Evolutionary conservation across 2,329 filamentous ascomycete species (phyloP), one percentile per base, ranked within the genome.

Genomic region (Neonectria ditissima): DNA sequence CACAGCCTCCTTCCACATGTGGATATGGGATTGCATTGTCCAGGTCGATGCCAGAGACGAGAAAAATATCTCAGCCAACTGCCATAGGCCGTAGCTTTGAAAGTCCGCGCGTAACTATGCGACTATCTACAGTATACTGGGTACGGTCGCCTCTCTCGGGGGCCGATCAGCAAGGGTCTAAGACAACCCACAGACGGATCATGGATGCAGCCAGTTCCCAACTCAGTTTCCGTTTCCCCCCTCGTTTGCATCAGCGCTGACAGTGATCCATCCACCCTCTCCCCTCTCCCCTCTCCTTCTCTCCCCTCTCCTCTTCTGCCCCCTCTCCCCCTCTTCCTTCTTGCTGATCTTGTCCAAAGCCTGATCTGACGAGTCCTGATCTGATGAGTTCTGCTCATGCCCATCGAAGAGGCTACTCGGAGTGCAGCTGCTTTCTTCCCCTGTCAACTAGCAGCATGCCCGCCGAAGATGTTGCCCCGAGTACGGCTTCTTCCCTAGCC

Each of bases 161-260:
- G 41, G 39, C 53, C 60, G 64, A 69, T 64, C 64, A 59, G 59
- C 62, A 51, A 65, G 62, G 65, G 56, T 58, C 60, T 54, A 54
- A 55, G 55, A 43, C 51, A 43, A n/a, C 47, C n/a, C 32, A 18
- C 47, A 55, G 41, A 39, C 54, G 48, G 48, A 57, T 48, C 30
- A 39, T 57, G 54, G 48, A 62, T 54, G 59, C 54, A 62, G 32
- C 54, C 53, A 54, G 51, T 43, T 58, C 54, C 54, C 41, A 58
- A 57, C 37, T 53, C 55, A 45, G 32, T 14, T 30, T 57, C 20
- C 52, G 44, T 14, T 30, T 57, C 20, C 52, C 52, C 59, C 39
- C 48, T 57, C 50, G 47, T 52, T 54, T 53, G 24, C 52, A 61
- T 61, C 54, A 54, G 54, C 32, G 48, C 52, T 47, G 48, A 56